phyloP scores from a whole-genome alignment of 2,329 filamentous ascomycete genomes.

The Alternaria solani region DNA sequence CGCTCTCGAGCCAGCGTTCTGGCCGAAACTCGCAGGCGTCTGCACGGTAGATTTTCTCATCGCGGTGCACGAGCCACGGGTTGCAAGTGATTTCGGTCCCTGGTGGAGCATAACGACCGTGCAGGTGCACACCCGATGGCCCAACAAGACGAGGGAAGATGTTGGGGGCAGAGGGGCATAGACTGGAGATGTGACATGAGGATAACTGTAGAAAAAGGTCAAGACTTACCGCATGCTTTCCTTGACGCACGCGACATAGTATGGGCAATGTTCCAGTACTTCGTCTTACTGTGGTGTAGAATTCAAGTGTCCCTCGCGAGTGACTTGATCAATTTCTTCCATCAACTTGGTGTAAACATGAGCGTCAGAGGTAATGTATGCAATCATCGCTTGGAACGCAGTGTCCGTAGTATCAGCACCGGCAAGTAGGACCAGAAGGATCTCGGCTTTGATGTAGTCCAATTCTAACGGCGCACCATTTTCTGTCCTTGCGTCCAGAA shows the following conservation, averaged over 20 bases:
- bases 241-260: conserved; percentile 60
- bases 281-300: conserved; percentile 37
- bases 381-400: conserved; percentile 59
- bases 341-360: conserved; percentile 58
- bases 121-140: conserved; percentile 46
- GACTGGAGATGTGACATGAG: conserved; percentile 29
- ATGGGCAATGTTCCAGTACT: conserved; percentile 50
- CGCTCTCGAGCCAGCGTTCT: conserved; percentile 45
- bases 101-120: conserved; percentile 42
- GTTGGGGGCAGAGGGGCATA: conserved; percentile 61
- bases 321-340: conserved; percentile 55
- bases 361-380: conserved; percentile 52
- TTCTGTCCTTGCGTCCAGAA: conserved; percentile 49
- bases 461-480: conserved; percentile 57
- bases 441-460: conserved; percentile 63
- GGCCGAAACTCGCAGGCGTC: conserved; percentile 40
- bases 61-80: conserved; percentile 43
- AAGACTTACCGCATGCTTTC: conserved; percentile 55
- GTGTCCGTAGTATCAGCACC: conserved; percentile 64
- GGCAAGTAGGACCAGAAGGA: conserved; percentile 61
- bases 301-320: conserved; percentile 38
- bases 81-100: conserved; percentile 41
- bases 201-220: too few relatives aligned
- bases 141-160: conserved; percentile 59
- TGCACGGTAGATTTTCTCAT: conserved; percentile 37